phyloP scores from a whole-genome alignment of 345 rosid species.

The Bruguiera sexangula region DNA sequence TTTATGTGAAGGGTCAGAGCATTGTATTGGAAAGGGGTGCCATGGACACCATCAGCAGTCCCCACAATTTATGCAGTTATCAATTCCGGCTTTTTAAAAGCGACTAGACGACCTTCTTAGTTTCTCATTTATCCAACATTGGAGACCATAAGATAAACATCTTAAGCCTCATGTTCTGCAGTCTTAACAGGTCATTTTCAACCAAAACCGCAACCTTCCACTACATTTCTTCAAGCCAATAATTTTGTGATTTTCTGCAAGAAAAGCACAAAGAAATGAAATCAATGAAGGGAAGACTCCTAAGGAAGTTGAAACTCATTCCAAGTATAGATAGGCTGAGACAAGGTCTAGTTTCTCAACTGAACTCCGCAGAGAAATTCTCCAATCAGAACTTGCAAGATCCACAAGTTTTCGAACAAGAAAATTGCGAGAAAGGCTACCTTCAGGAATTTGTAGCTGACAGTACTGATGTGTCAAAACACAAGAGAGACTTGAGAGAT shows the following conservation, averaged over 20 bases:
- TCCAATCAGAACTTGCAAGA: conserved; percentile 21
- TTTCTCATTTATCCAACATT: conserved; percentile 24
- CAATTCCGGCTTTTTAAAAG: conserved; percentile 37
- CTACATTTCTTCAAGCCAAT: background rate
- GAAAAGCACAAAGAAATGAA: conserved; percentile 37
- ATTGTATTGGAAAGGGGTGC: conserved; percentile 10
- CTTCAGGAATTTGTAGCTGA: conserved; percentile 2
- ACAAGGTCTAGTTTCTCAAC: conserved; percentile 44
- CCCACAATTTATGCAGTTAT: conserved; percentile 30
- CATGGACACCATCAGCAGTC: conserved; percentile 5
- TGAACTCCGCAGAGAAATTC: conserved; percentile 23
- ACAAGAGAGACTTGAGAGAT: conserved; percentile 22
- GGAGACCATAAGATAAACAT: conserved; percentile 27
- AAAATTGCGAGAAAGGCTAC: conserved; percentile 22
- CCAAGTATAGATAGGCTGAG: conserved; percentile 40
- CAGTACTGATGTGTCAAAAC: background rate
- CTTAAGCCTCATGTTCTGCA: conserved; percentile 8
- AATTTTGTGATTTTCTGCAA: background rate
- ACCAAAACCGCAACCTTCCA: background rate
- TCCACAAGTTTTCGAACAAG: conserved; percentile 22
- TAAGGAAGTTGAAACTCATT: conserved; percentile 55
- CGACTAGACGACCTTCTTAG: conserved; percentile 22
- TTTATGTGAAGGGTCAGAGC: conserved; percentile 18
- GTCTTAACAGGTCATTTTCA: conserved; percentile 16
- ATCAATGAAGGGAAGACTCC: conserved; percentile 59